These are phyloP conservation scores for Daldinia eschscholtzii DNA, from an alignment of 2,329 filamentous ascomycete species.

Conservation along the genomic window DNA sequence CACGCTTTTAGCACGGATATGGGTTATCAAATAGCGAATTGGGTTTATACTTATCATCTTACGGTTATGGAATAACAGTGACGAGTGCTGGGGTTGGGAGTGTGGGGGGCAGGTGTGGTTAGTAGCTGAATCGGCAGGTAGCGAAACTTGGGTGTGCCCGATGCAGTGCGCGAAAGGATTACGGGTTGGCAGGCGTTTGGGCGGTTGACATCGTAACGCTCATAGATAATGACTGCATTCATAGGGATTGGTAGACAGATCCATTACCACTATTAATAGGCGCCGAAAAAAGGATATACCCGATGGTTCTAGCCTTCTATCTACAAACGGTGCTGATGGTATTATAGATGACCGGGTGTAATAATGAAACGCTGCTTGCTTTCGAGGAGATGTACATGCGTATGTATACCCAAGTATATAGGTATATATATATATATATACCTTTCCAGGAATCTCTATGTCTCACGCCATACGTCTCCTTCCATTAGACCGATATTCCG, in stretches of 20 bases:
- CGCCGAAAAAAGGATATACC: conserved; percentile 33
- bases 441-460: too few relatives aligned
- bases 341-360: neutral
- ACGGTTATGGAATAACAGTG: neutral
- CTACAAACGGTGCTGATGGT: neutral
- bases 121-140: neutral
- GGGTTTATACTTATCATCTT: conserved; percentile 4
- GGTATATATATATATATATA: too few relatives aligned
- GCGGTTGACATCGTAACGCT: conserved; percentile 20
- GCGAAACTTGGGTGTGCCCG: neutral
- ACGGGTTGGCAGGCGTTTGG: conserved; percentile 29
- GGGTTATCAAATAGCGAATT: conserved; percentile 7
- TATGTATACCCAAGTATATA: too few relatives aligned
- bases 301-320: conserved; percentile 3
- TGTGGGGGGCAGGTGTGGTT: neutral
- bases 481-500: neutral
- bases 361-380: neutral
- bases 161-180: conserved; percentile 11
- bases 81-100: conserved; percentile 1
- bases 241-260: conserved; percentile 17
- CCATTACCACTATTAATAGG: conserved; percentile 21
- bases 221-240: conserved; percentile 38
- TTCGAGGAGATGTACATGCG: too few relatives aligned
- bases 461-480: neutral
- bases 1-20: conserved; percentile 6